A percentile compares a stretch with the other conserved stretches of the same genome.
These are phyloP conservation scores for Huntiella bhutanensis DNA, from an alignment of 2,329 filamentous ascomycete species.

Conservation along the genomic window DNA sequence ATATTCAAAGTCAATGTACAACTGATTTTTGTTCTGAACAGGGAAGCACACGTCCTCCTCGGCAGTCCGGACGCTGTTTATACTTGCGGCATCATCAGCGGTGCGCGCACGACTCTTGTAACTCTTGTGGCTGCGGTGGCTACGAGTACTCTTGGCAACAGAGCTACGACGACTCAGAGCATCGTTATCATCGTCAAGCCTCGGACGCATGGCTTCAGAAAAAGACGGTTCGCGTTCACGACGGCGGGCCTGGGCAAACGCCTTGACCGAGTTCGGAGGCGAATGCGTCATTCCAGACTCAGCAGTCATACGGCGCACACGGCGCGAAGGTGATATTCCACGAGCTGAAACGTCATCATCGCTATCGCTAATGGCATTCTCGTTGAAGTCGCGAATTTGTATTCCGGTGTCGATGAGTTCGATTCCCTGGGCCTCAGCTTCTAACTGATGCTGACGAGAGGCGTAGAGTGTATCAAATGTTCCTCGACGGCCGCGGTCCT, in stretches of 20 bases:
- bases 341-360: slow-evolving; percentile 45
- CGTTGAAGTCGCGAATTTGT: slow-evolving; percentile 62
- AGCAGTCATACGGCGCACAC: slow-evolving; percentile 36
- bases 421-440: slow-evolving; percentile 11
- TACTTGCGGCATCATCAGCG: slow-evolving; percentile 40
- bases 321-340: slow-evolving; percentile 23
- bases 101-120: slow-evolving; percentile 45
- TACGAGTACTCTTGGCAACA: slow-evolving; percentile 7
- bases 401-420: slow-evolving; percentile 20
- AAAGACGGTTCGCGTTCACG: slow-evolving; percentile 54
- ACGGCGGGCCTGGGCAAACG: slow-evolving; percentile 78
- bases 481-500: slow-evolving; percentile 41
- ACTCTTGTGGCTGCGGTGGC: slow-evolving; percentile 44
- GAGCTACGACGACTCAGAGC: slow-evolving; percentile 5
- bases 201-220: slow-evolving; percentile 27
- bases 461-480: slow-evolving; percentile 55
- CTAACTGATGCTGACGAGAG: slow-evolving; percentile 21
- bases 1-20: slow-evolving; percentile 81
- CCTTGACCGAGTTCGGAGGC: slow-evolving; percentile 92
- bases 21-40: slow-evolving; percentile 52
- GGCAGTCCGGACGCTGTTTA: slow-evolving; percentile 48
- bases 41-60: slow-evolving; percentile 86
- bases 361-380: slow-evolving; percentile 60
- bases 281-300: slow-evolving; percentile 51
- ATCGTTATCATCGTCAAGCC: slow-evolving; percentile 26